Evolutionary conservation across 768 basidiomycete genomes (phyloP).

Genomic region (Trametes coccinea): DNA sequence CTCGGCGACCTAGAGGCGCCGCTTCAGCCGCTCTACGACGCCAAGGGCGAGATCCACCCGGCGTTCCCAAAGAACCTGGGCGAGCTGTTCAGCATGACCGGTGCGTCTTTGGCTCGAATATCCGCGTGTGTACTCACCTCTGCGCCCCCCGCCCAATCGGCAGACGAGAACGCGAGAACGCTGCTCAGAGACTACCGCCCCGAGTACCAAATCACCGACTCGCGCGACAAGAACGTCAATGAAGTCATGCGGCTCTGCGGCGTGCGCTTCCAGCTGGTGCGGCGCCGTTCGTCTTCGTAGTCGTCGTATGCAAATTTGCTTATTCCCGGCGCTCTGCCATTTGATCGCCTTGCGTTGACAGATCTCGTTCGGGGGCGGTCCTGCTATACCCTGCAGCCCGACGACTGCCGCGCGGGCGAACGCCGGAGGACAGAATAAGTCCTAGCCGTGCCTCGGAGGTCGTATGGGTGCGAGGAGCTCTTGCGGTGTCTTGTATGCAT

Average conservation of each 20-base stretch:
- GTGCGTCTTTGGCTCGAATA: slow-evolving; percentile 34
- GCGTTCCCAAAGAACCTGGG: slow-evolving; percentile 54
- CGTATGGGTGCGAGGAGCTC: not conserved
- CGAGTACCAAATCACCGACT: slow-evolving; percentile 35
- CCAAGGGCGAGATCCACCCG: slow-evolving; percentile 47
- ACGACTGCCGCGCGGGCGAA: not conserved
- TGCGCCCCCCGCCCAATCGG: no score
- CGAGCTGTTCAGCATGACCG: slow-evolving; percentile 52
- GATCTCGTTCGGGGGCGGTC: not conserved
- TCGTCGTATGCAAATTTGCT: slow-evolving; percentile 1
- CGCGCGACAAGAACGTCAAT: slow-evolving; percentile 53
- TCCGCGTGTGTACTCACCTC: not conserved
- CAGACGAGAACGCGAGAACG: slow-evolving; percentile 29
- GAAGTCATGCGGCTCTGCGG: slow-evolving; percentile 57
- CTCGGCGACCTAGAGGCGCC: slow-evolving; percentile 38
- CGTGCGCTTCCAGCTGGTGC: slow-evolving; percentile 58
- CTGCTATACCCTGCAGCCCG: not conserved
- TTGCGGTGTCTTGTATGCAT: no score
- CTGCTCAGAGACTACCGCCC: slow-evolving; percentile 38
- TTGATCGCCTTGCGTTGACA: not conserved
- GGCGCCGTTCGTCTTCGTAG: slow-evolving; percentile 16
- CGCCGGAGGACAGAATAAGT: not conserved
- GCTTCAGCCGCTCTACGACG: slow-evolving; percentile 50
- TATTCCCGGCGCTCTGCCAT: not conserved
- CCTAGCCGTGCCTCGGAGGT: no score